phyloP scores from a whole-genome alignment of 2,329 filamentous ascomycete genomes.

The Laburnicola sp. region DNA sequence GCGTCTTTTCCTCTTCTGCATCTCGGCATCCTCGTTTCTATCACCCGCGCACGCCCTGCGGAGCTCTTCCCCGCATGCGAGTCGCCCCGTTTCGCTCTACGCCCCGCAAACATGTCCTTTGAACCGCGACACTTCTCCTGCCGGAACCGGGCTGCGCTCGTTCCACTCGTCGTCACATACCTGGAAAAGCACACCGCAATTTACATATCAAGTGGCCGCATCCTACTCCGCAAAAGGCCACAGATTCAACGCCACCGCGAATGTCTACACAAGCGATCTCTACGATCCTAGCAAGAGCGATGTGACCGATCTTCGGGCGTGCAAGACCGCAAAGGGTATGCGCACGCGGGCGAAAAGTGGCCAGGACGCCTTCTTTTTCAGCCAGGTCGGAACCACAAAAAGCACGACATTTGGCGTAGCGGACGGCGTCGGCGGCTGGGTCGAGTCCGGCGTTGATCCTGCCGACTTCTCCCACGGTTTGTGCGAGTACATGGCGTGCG shows the following conservation, averaged over 20 bases:
- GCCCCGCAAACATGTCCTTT: constrained; percentile 36
- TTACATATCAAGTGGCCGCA: constrained; percentile 46
- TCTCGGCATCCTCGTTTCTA: constrained; percentile 34
- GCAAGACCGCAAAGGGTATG: constrained; percentile 53
- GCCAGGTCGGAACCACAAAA: constrained; percentile 71
- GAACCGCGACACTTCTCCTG: constrained; percentile 34
- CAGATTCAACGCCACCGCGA: constrained; percentile 40
- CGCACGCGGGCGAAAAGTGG: constrained; percentile 74
- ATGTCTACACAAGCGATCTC: constrained; percentile 41
- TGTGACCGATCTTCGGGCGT: constrained; percentile 30
- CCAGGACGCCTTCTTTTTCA: constrained; percentile 94
- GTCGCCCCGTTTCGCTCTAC: constrained; percentile 18
- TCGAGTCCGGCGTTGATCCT: constrained; percentile 87
- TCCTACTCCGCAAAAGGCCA: constrained; percentile 48
- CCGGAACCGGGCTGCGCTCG: constrained; percentile 31
- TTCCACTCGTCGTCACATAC: constrained; percentile 37
- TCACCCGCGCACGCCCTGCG: constrained; percentile 28
- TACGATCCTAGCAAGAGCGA: constrained; percentile 33
- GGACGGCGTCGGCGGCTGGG: constrained; percentile 95
- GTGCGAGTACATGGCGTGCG: constrained; percentile 87
- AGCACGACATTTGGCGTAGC: constrained; percentile 84
- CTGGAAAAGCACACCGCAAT: constrained; percentile 32
- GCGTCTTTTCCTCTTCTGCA: constrained; percentile 35
- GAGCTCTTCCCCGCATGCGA: constrained; percentile 18
- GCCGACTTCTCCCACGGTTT: constrained; percentile 93